Conservation (phyloP, 1,284 basidiomycete genomes). For the Megacollybia platyphylla region DNA sequence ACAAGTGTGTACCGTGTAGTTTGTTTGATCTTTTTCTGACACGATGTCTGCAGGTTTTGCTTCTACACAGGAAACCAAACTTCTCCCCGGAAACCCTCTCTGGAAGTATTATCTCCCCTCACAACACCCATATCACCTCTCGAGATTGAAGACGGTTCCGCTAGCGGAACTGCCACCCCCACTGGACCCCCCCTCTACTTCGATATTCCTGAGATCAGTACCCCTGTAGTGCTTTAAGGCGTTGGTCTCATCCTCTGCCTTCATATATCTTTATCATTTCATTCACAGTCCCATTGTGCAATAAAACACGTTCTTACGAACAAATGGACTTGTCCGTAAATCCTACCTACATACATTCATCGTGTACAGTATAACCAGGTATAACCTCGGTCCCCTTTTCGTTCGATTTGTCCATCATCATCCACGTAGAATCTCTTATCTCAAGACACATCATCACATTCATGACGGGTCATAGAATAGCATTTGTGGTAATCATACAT, state of each 20-base stretch:
- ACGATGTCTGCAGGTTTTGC: slow-evolving; percentile 41
- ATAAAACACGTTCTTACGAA: too few species aligned
- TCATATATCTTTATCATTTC: too few species aligned
- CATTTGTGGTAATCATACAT: neutral
- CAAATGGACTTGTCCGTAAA: neutral
- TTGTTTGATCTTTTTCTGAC: slow-evolving; percentile 2
- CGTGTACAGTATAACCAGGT: neutral
- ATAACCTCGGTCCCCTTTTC: neutral
- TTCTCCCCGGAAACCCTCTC: slow-evolving; percentile 15
- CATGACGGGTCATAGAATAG: neutral
- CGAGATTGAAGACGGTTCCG: slow-evolving; percentile 6
- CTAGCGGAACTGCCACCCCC: slow-evolving; percentile 12
- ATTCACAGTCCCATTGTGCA: too few species aligned
- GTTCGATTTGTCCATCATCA: slow-evolving; percentile 1
- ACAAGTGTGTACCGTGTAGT: slow-evolving; percentile 32
- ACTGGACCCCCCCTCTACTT: neutral
- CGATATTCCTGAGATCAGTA: slow-evolving; percentile 6
- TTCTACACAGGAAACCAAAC: slow-evolving; percentile 52
- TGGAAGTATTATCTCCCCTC: slow-evolving; percentile 6
- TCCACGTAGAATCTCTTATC: neutral
- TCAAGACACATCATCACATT: neutral
- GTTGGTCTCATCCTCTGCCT: too few species aligned
- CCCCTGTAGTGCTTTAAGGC: neutral
- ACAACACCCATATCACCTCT: neutral
- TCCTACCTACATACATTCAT: neutral